A percentile compares a stretch with the other conserved stretches of the same genome.
phyloP scores from a whole-genome alignment of 345 rosid genomes.

The Isatis tinctoria region DNA sequence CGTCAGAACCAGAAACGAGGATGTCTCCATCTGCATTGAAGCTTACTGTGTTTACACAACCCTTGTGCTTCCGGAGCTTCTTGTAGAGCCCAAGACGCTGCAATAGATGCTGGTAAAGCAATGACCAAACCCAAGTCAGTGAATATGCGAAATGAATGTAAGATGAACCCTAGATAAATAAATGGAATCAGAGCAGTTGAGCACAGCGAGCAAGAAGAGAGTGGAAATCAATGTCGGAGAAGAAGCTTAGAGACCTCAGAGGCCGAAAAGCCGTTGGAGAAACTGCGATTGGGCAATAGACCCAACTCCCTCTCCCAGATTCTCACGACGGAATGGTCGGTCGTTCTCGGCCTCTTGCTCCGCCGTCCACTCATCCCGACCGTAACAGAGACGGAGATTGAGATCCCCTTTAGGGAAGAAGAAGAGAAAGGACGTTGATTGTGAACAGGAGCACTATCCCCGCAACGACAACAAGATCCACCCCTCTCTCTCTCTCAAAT shows the following conservation, averaged over 20 bases:
- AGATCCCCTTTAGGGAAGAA: no score
- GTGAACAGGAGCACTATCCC: no score
- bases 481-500: no score
- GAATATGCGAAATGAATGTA: no score
- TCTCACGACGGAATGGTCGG: slow-evolving; percentile 42
- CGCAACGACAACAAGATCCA: neutral
- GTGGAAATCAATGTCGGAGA: no score
- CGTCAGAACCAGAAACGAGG: slow-evolving; percentile 84
- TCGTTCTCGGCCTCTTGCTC: slow-evolving; percentile 19
- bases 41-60: slow-evolving; percentile 78
- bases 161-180: no score
- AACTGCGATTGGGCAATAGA: slow-evolving; percentile 51
- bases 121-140: neutral
- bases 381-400: no score
- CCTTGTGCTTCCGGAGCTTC: slow-evolving; percentile 61
- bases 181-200: neutral
- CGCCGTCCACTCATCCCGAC: slow-evolving; percentile 6
- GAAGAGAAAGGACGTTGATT: no score
- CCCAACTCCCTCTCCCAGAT: slow-evolving; percentile 76
- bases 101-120: slow-evolving; percentile 47
- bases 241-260: slow-evolving; percentile 50
- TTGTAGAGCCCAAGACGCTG: slow-evolving; percentile 52
- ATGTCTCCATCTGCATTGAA: slow-evolving; percentile 64
- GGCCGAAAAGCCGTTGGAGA: slow-evolving; percentile 62
- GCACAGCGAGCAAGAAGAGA: neutral